Evolutionary conservation across 2,329 filamentous ascomycete genomes (phyloP).

Genomic region (Colletotrichum kahawae): DNA sequence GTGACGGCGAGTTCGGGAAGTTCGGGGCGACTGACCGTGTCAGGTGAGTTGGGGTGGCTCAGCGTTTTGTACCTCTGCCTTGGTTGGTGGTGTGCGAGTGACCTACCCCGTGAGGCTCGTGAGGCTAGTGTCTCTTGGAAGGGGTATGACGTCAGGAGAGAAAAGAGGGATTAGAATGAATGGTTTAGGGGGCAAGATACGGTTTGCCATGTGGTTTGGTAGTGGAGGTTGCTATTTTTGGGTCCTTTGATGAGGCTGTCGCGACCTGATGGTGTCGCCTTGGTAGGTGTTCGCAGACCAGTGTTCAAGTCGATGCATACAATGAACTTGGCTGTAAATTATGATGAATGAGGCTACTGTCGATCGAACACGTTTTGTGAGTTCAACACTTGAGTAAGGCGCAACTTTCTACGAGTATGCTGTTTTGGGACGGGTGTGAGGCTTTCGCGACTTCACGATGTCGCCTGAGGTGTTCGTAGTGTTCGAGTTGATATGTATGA

Average conservation of each 20-base stretch:
- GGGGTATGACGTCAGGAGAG: not conserved
- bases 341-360: no score
- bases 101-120: not conserved
- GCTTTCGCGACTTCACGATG: not conserved
- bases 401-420: no score
- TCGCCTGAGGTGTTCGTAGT: not conserved
- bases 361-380: no score
- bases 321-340: not conserved
- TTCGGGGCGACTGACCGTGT: not conserved
- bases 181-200: no score
- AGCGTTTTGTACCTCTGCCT: not conserved
- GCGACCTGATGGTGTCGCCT: not conserved
- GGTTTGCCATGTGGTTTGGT: not conserved
- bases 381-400: no score
- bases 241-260: not conserved
- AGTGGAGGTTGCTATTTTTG: not conserved
- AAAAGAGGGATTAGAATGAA: not conserved
- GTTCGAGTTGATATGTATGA: not conserved
- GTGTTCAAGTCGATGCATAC: not conserved
- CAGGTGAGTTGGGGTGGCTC: not conserved
- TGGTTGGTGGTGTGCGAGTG: not conserved
- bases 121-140: not conserved
- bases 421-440: no score
- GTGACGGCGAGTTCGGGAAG: not conserved
- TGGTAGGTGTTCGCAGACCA: fast-evolving